These are phyloP conservation scores for Solanum etuberosum DNA, from an alignment of 257 asterid genomes.

Conservation along the genomic window DNA sequence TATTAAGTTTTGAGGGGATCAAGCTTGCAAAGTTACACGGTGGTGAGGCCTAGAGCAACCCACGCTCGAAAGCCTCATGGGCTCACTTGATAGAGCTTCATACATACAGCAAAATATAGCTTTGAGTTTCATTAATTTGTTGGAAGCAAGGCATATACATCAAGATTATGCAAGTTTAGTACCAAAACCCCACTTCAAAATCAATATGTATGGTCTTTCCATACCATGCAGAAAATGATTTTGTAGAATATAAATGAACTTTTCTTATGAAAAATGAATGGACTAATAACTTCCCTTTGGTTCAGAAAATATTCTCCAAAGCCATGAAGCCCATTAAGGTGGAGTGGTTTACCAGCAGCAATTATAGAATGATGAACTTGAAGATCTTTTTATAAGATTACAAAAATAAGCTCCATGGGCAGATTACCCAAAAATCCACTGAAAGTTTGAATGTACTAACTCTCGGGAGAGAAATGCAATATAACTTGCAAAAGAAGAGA, in stretches of 20 bases:
- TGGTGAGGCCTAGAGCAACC: not conserved
- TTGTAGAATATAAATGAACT: not conserved
- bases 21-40: not conserved
- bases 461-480: not conserved
- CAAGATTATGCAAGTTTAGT: not conserved
- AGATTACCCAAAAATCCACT: not conserved
- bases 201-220: not conserved
- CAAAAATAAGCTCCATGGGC: not conserved
- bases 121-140: not conserved
- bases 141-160: not conserved
- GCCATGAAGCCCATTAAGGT: not conserved
- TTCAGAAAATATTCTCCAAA: not conserved
- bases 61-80: not conserved
- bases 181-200: not conserved
- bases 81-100: not conserved
- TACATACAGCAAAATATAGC: not conserved
- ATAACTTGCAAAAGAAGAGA: not conserved
- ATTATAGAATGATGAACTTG: not conserved
- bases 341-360: not conserved
- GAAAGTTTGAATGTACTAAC: not conserved
- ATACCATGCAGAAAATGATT: not conserved
- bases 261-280: not conserved
- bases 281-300: not conserved
- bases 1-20: not conserved
- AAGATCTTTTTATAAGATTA: not conserved